These are phyloP conservation scores for Aspergillus wentii DNA, from an alignment of 495 filamentous ascomycete species.

Conservation along the genomic window DNA sequence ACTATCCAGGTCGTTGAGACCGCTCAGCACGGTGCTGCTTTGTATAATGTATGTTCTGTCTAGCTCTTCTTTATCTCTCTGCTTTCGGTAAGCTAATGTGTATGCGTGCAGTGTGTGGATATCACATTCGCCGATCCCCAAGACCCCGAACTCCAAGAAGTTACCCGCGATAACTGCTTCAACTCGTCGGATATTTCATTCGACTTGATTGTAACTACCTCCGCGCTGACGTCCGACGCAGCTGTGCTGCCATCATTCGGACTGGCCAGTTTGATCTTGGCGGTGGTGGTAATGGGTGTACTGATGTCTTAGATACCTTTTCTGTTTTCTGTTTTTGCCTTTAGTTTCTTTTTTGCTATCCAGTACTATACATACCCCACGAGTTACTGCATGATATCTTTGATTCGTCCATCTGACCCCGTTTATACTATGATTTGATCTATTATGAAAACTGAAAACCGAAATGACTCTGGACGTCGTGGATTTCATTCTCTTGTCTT, in stretches of 20 bases:
- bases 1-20: constrained; percentile 92
- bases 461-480: no score
- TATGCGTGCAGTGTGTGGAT: constrained; percentile 73
- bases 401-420: no score
- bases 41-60: constrained; percentile 77
- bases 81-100: constrained; percentile 9
- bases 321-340: no score
- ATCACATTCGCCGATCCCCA: constrained; percentile 72
- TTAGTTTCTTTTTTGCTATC: no score
- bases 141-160: constrained; percentile 65
- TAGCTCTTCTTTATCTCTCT: background rate
- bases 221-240: no score
- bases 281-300: constrained; percentile 2
- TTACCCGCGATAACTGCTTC: constrained; percentile 77
- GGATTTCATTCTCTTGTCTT: no score
- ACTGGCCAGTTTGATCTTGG: no score
- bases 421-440: no score
- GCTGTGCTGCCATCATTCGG: no score
- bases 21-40: constrained; percentile 80
- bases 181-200: constrained; percentile 73
- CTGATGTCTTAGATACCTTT: background rate
- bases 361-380: no score
- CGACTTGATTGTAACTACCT: constrained; percentile 66
- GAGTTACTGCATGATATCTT: no score
- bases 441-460: no score